Conservation (phyloP, 1,284 basidiomycete genomes). For the Agroathelia rolfsii region DNA sequence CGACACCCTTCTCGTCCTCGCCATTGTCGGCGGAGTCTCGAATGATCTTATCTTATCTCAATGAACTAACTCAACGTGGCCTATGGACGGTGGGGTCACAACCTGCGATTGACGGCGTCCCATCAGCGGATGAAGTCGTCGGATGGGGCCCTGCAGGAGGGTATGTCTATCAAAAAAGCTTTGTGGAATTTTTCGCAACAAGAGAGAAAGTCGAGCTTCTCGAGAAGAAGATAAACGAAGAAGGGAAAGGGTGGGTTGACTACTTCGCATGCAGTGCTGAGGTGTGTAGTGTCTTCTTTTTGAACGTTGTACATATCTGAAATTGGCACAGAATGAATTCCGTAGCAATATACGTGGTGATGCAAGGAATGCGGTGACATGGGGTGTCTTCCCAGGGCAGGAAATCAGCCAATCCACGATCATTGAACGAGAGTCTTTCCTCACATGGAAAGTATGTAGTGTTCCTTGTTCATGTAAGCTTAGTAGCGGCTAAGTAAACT, state of each 20-base stretch:
- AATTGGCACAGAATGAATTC: slow-evolving; percentile 85
- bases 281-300: slow-evolving; percentile 31
- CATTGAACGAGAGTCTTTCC: slow-evolving; percentile 87
- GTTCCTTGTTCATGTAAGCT: background rate
- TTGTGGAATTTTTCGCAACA: slow-evolving; percentile 92
- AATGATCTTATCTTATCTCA: slow-evolving; percentile 73
- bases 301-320: background rate
- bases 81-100: slow-evolving; percentile 98
- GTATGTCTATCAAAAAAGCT: slow-evolving; percentile 95
- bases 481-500: slow-evolving; percentile 4
- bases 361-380: slow-evolving; percentile 92
- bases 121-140: slow-evolving; percentile 66
- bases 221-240: slow-evolving; percentile 43
- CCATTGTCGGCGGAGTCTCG: slow-evolving; percentile 82
- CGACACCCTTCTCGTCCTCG: slow-evolving; percentile 80
- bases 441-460: slow-evolving; percentile 77
- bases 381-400: slow-evolving; percentile 96
- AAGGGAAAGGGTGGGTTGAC: slow-evolving; percentile 61
- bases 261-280: slow-evolving; percentile 79
- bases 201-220: slow-evolving; percentile 55
- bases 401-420: slow-evolving; percentile 97
- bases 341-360: slow-evolving; percentile 73
- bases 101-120: slow-evolving; percentile 80
- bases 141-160: slow-evolving; percentile 92
- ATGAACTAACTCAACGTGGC: slow-evolving; percentile 63